These are phyloP conservation scores for Powellomyces hirtus DNA, from an alignment of 192 early-diverging fungal species.

Conservation along the genomic window DNA sequence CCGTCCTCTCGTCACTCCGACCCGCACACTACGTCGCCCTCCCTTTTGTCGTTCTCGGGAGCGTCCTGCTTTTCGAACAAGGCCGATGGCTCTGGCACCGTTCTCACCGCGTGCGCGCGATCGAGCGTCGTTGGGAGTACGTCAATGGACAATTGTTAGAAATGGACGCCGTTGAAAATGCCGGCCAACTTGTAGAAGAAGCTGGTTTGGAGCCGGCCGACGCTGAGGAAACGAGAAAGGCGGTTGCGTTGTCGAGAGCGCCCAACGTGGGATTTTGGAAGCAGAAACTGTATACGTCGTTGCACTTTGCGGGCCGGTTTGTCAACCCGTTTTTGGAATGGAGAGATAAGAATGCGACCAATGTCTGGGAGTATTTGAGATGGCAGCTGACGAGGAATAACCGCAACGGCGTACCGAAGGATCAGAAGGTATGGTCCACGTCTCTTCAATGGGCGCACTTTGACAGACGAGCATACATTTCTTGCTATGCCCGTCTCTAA, in stretches of 20 bases:
- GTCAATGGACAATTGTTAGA: constrained; percentile 17
- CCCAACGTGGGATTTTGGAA: constrained; percentile 1
- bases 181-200: constrained; percentile 9
- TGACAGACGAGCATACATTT: neutral
- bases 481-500: neutral
- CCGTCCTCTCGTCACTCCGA: too few species aligned
- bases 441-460: neutral
- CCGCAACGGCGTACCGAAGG: constrained; percentile 38
- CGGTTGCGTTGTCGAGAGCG: constrained; percentile 6
- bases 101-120: constrained; percentile 8
- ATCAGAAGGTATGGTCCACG: constrained; percentile 25
- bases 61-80: constrained; percentile 31
- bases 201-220: constrained; percentile 16
- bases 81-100: constrained; percentile 32
- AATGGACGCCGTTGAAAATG: constrained; percentile 15
- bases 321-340: constrained; percentile 64
- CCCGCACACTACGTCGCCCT: neutral
- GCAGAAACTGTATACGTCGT: constrained; percentile 35
- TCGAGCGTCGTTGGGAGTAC: constrained; percentile 26
- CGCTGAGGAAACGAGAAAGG: constrained; percentile 12
- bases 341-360: constrained; percentile 42
- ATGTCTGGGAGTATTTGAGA: constrained; percentile 34
- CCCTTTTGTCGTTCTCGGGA: constrained; percentile 1
- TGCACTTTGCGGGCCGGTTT: constrained; percentile 44
- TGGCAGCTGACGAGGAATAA: constrained; percentile 40